Conservation (phyloP, 225 moss, liverwort and hornwort genomes). For the Straminergon stramineum region DNA sequence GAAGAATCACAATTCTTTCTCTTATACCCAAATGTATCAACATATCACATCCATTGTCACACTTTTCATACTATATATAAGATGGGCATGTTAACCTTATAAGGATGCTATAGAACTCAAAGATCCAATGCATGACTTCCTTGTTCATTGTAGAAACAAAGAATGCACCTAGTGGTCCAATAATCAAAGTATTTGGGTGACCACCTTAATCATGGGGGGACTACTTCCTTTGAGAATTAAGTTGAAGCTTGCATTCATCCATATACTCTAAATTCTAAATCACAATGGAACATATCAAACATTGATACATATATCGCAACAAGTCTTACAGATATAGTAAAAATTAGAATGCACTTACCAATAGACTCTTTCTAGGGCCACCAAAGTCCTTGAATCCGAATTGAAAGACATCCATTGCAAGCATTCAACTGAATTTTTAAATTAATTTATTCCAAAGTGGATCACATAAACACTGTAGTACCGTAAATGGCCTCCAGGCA, state of each 20-base stretch:
- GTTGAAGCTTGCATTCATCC: neutral
- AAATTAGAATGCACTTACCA: neutral
- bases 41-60: neutral
- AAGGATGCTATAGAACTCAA: rapidly evolving
- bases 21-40: neutral
- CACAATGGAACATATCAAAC: neutral
- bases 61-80: neutral
- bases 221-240: rapidly evolving
- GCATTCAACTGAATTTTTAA: rapidly evolving
- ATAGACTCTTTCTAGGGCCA: too few relatives aligned
- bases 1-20: neutral
- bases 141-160: too few relatives aligned
- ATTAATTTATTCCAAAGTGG: neutral
- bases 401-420: neutral
- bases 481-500: rapidly evolving
- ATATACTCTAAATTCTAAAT: neutral
- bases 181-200: neutral
- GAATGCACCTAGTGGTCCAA: neutral
- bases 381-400: rapidly evolving
- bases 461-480: too few relatives aligned
- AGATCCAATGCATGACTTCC: neutral
- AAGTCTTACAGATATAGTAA: neutral
- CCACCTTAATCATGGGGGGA: too few relatives aligned
- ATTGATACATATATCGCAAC: neutral
- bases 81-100: rapidly evolving